Evolutionary conservation across 129 eudicot species (phyloP), one percentile per base, ranked within the genome.

Genomic region (Kitagawia praeruptora): DNA sequence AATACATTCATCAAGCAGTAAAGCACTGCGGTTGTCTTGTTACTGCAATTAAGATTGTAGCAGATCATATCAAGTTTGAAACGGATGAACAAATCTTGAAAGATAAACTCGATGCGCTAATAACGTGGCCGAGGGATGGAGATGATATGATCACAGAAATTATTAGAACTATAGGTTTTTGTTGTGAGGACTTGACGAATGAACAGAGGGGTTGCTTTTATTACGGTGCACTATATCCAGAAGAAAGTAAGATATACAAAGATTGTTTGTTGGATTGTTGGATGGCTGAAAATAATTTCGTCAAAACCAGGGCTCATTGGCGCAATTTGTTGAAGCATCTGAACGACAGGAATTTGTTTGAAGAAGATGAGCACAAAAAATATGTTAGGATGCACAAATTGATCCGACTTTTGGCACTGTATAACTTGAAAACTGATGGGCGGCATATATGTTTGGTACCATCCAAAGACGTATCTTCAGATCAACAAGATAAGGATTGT

Each of bases 41-140:
- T 41, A 41, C 44, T 61, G 69, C 82, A 78, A 85, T 85, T 54
- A 81, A 78, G 79, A 85, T 81, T 82, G 82, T 81, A 42, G 87
- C 80, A 6, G 74, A 85, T 31, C 25, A 70, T 80, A 81, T 85
- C 38, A 81, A 66, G 78, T 21, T 75, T 6, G 75, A 72, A 34
- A 75, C 75, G 14, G 66, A 42, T 23, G 82, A 78, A 77, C 31
- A 51, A 70, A 74, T 80, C 63, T 81, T 80, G 87, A 72, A 48
- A 27, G 80, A 78, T 12, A 85, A 78, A 16, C 78, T 77, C 34
- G 28, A 66, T 13, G 78, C 70, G 5, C 21, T 85, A 49, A 78
- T 25, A 74, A 81, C 77, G 54, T 85, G 82, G 85, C 78, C 80
- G 2, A 63, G 47, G 66, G 48, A 78, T 63, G 85, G 85, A 74